These are phyloP conservation scores for Herpetomonas samuelpessoai DNA, from an alignment of 208 protist genomes.

Conservation along the genomic window DNA sequence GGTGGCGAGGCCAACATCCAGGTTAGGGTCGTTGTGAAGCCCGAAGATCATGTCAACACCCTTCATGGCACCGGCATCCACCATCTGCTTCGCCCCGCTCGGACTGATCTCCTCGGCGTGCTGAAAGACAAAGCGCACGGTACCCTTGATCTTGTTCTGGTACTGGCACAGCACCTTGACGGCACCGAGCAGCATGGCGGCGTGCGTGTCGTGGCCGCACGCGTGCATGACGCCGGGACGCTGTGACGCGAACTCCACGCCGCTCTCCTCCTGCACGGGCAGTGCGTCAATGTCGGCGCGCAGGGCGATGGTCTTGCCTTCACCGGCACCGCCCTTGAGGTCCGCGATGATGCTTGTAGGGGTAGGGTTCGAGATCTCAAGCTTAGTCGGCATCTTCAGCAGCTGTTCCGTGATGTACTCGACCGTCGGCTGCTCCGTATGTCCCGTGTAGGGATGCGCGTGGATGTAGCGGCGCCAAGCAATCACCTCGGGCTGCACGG, in stretches of 20 bases:
- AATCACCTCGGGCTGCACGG: constrained; percentile 34
- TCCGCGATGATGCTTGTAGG: constrained; percentile 49
- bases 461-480: constrained; percentile 67
- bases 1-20: constrained; percentile 26
- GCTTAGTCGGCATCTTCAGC: constrained; percentile 18
- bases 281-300: constrained; percentile 73
- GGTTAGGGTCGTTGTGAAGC: constrained; percentile 28
- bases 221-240: constrained; percentile 64
- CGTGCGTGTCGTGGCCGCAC: constrained; percentile 67
- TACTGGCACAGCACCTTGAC: constrained; percentile 61
- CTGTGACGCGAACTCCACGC: constrained; percentile 60
- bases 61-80: constrained; percentile 43
- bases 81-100: constrained; percentile 52
- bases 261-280: constrained; percentile 58
- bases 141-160: constrained; percentile 41
- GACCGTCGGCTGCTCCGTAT: constrained; percentile 47
- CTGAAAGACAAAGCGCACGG: constrained; percentile 74
- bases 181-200: constrained; percentile 67
- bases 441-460: constrained; percentile 43
- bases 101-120: constrained; percentile 66
- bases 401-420: constrained; percentile 43
- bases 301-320: constrained; percentile 48
- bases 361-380: constrained; percentile 36
- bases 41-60: constrained; percentile 60
- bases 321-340: constrained; percentile 48